phyloP scores from a whole-genome alignment of 2,329 filamentous ascomycete species.

The Cryphonectria naterciae region DNA sequence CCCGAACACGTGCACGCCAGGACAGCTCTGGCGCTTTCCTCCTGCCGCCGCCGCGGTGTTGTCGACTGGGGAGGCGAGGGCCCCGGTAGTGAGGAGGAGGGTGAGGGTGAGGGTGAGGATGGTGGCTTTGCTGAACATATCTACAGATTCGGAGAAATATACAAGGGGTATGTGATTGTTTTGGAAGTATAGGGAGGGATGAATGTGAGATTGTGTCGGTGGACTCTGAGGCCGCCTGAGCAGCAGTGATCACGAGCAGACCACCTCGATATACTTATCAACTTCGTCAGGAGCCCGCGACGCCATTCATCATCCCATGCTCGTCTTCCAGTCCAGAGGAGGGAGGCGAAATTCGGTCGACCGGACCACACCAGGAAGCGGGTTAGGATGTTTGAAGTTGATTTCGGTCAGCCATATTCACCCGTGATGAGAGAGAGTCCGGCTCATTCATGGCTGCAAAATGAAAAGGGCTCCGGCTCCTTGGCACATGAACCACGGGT shows the following conservation, averaged over 20 bases:
- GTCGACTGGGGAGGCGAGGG: slow-evolving; percentile 27
- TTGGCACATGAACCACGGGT: neutral
- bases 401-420: slow-evolving; percentile 7
- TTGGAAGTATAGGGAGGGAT: neutral
- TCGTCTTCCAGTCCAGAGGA: neutral
- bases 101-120: slow-evolving; percentile 15
- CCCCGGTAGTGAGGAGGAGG: slow-evolving; percentile 23
- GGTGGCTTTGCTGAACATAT: slow-evolving; percentile 6
- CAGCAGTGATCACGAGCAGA: neutral
- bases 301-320: neutral
- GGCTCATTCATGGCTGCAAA: neutral
- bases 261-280: neutral
- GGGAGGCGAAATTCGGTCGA: neutral
- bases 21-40: slow-evolving; percentile 44
- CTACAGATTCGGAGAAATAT: neutral
- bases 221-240: neutral
- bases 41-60: slow-evolving; percentile 21
- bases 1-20: slow-evolving; percentile 53
- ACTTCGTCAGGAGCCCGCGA: neutral
- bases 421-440: neutral
- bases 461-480: neutral
- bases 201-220: neutral
- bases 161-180: neutral
- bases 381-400: slow-evolving; percentile 3
- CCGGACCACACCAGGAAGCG: neutral